A percentile compares a stretch with the other conserved stretches of the same genome.
Conservation (phyloP, 768 basidiomycete genomes). For the Inosperma sp. region DNA sequence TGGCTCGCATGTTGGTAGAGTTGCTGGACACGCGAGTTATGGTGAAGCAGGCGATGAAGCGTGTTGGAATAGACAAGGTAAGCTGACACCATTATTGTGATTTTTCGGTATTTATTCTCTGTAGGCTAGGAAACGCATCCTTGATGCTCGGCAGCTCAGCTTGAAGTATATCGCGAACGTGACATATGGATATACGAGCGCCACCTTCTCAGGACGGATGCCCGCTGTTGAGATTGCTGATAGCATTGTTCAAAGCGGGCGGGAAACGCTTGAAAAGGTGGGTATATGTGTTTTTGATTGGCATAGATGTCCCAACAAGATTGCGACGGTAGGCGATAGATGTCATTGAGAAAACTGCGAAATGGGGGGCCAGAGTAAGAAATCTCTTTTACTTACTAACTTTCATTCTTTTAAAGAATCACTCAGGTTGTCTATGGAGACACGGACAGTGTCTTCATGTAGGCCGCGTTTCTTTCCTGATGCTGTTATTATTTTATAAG, state of each 20-base stretch:
- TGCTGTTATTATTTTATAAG: background rate
- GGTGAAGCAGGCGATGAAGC: conserved; percentile 97
- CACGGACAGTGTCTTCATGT: conserved; percentile 92
- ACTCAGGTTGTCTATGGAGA: conserved; percentile 88
- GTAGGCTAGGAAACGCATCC: conserved; percentile 67
- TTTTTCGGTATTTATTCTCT: conserved; percentile 2
- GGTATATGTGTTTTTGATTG: conserved; percentile 5
- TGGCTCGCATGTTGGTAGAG: conserved; percentile 90
- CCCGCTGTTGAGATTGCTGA: conserved; percentile 98
- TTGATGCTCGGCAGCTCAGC: conserved; percentile 89
- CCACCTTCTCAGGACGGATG: conserved; percentile 95
- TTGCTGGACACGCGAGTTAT: conserved; percentile 93
- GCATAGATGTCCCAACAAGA: background rate
- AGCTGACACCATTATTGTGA: conserved; percentile 1
- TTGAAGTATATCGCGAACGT: conserved; percentile 94
- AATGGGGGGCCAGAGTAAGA: conserved; percentile 75
- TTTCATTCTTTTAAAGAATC: background rate
- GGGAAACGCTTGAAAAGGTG: conserved; percentile 94
- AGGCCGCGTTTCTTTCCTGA: conserved; percentile 18
- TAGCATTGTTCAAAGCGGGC: conserved; percentile 93
- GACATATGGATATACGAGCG: conserved; percentile 94
- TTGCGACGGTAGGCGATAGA: conserved; percentile 62
- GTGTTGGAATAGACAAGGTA: conserved; percentile 70
- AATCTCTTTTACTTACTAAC: background rate
- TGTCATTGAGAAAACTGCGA: conserved; percentile 65